A percentile compares a stretch with the other conserved stretches of the same genome.
These are phyloP conservation scores for Aspergillus cejpii DNA, from an alignment of 2,329 filamentous ascomycete species.

Conservation along the genomic window DNA sequence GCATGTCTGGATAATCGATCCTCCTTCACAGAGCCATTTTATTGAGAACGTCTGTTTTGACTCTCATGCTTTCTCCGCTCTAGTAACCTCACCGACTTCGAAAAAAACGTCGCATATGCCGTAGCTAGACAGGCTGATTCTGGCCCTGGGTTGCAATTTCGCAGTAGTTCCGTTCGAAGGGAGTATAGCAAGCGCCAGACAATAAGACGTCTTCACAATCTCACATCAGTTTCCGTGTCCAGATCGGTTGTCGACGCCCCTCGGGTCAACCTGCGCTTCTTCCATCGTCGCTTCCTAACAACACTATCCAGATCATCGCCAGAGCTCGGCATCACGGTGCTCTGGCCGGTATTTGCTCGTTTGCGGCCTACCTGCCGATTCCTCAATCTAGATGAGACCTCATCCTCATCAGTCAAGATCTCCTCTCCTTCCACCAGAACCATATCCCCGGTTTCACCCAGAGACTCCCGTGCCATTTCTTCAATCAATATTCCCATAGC, in stretches of 20 bases:
- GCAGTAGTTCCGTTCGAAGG: too few species aligned
- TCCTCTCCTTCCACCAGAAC: conserved; percentile 49
- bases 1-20: too few species aligned
- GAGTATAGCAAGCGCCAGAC: too few species aligned
- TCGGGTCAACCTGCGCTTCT: conserved; percentile 22
- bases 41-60: too few species aligned
- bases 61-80: too few species aligned
- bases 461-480: conserved; percentile 46
- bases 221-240: conserved; percentile 19
- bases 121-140: too few species aligned
- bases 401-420: conserved; percentile 19
- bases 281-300: conserved; percentile 17
- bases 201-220: conserved; percentile 2
- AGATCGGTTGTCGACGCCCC: conserved; percentile 18
- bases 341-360: conserved; percentile 16
- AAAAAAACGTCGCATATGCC: too few species aligned
- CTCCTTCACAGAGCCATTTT: too few species aligned
- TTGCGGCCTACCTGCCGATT: conserved; percentile 14
- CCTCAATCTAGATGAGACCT: conserved; percentile 2
- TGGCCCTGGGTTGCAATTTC: too few species aligned
- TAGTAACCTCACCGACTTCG: too few species aligned
- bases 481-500: conserved; percentile 56
- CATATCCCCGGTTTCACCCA: conserved; percentile 54
- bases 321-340: conserved; percentile 18
- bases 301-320: conserved; percentile 19